Base-by-base conservation (phyloP, 129 eudicot genomes). In the Scalesia atractyloides region DNA sequence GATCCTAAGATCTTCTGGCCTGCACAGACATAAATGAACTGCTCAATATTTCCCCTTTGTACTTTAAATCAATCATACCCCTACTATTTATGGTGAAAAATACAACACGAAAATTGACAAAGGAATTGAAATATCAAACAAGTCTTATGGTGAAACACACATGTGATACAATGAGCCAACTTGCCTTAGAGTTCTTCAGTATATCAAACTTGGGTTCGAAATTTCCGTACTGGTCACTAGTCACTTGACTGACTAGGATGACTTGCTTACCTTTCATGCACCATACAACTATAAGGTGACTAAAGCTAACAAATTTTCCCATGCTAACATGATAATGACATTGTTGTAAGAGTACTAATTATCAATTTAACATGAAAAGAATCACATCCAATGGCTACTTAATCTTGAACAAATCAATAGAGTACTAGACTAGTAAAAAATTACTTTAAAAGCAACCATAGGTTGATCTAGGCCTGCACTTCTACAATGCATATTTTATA, bases 1-100 rank as follows among this genome's bases (percentile, higher is more conserved):
- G 49, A 72, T 56, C 86, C 89, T 92, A 46, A 92, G 91, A 82
- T 92, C 97, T 86, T 92, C 97, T 26, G 91, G 91, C 87, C 96
- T 92, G 88, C 87, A 82, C 14, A 77, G 16, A 61, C 37, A 73
- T 12, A 20, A 48, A 43, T 9, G 17, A 43, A 26, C 68, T 67
- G 17, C 46, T 39, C 19, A 33, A 16, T 13, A 17, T 43, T 26
- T 22, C 3, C 26, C 71, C 24, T 18, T 68, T 14, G 14, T 15
- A 68, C 51, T 39, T 61, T 33, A 49, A 10, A 37, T 60, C 5
- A 24, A 54, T 46, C 60, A 58, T 51, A 43, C n/a, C 59, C n/a
- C 37, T 53, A 9, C 37, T 54, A 49, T 9, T 46, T 58, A 68
- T 12, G 39, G 5, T 54, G 58, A 12, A 74, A 74, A 0, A 13